Percentiles rank a stretch among this genome's conserved stretches.
phyloP scores from a whole-genome alignment of 805 yeast genomes.

The Saccharomycopsis oosterbeekiorum region DNA sequence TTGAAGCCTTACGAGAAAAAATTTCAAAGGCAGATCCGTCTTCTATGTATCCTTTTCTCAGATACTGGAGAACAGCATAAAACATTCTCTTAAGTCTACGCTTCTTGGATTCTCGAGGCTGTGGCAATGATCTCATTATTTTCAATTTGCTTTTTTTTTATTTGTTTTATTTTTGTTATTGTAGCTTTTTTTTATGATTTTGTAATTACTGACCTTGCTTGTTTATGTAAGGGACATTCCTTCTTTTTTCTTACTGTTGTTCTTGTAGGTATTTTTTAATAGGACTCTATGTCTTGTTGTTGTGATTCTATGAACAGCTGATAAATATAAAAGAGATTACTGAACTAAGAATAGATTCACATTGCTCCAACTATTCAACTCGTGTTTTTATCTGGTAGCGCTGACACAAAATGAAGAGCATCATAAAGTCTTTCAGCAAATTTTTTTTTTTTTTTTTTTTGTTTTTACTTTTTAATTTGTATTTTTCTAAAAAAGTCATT shows the following conservation, averaged over 20 bases:
- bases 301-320: no score
- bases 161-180: background rate
- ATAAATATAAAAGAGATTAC: no score
- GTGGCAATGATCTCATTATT: conserved; percentile 8
- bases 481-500: background rate
- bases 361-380: no score
- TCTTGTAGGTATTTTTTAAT: no score
- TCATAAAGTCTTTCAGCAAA: background rate
- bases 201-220: background rate
- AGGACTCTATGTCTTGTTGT: no score
- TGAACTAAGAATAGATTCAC: no score
- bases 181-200: background rate
- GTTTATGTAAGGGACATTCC: background rate
- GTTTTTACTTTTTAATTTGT: background rate
- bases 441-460: background rate
- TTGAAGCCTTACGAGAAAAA: background rate
- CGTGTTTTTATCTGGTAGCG: no score
- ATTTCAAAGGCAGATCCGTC: conserved; percentile 7
- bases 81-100: conserved; percentile 5
- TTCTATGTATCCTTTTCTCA: conserved; percentile 9
- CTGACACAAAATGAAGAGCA: no score
- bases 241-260: background rate
- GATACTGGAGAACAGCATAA: conserved; percentile 2
- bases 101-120: conserved; percentile 1
- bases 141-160: background rate